phyloP scores from a whole-genome alignment of 2,329 filamentous ascomycete genomes.

The Penicillium sp. region DNA sequence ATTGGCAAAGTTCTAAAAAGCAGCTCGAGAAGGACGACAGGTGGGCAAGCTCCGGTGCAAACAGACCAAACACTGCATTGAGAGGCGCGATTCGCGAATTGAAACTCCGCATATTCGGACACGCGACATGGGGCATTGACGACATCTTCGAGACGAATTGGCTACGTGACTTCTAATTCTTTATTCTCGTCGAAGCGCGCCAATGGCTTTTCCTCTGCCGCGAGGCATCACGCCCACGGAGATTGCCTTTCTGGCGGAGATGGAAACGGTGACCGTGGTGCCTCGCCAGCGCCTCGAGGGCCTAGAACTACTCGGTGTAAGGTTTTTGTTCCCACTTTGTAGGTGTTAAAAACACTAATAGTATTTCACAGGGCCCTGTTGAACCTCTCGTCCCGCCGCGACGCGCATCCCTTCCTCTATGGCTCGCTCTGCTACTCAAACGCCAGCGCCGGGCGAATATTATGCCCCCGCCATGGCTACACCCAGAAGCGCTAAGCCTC shows the following conservation, averaged over 20 bases:
- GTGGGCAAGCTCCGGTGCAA: conserved; percentile 27
- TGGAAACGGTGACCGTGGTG: conserved; percentile 91
- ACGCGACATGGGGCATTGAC: conserved; percentile 6
- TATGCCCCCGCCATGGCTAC: conserved; percentile 83
- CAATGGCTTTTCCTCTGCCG: conserved; percentile 62
- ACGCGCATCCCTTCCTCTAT: conserved; percentile 76
- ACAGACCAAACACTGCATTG: conserved; percentile 32
- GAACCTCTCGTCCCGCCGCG: conserved; percentile 76
- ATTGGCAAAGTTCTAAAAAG: background rate
- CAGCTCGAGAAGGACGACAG: conserved; percentile 2
- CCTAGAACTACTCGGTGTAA: conserved; percentile 80
- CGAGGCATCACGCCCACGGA: conserved; percentile 77
- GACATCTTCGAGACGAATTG: conserved; percentile 5
- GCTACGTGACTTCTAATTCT: background rate
- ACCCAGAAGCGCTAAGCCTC: conserved; percentile 68
- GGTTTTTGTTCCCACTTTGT: too few species aligned
- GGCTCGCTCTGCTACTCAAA: conserved; percentile 93
- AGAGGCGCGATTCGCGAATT: conserved; percentile 12
- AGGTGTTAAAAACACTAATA: background rate
- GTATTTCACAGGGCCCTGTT: conserved; percentile 65
- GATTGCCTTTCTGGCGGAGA: conserved; percentile 92
- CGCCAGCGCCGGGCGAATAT: conserved; percentile 93
- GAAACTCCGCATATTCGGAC: background rate
- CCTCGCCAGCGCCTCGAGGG: conserved; percentile 86
- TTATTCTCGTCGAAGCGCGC: background rate